Evolutionary conservation across 2,329 filamentous ascomycete species (phyloP).

Genomic region (Pseudogymnoascus sp.): DNA sequence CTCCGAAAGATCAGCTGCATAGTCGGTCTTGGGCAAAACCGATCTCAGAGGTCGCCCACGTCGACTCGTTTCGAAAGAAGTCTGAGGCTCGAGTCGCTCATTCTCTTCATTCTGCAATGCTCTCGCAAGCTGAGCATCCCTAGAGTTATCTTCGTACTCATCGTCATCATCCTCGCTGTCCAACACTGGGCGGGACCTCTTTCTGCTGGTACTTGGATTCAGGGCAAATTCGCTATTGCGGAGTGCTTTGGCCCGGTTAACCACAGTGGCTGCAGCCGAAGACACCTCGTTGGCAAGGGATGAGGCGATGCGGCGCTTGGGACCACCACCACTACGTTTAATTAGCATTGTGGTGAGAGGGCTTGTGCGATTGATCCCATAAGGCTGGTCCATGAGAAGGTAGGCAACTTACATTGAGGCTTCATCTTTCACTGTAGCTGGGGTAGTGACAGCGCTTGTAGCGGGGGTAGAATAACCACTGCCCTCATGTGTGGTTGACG

Average conservation of each 20-base stretch:
- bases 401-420: slow-evolving; percentile 21
- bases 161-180: slow-evolving; percentile 32
- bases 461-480: slow-evolving; percentile 52
- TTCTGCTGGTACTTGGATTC: slow-evolving; percentile 8
- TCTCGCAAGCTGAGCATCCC: slow-evolving; percentile 46
- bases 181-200: background rate
- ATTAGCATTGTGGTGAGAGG: background rate
- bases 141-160: slow-evolving; percentile 32
- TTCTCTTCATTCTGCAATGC: slow-evolving; percentile 50
- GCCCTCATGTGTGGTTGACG: slow-evolving; percentile 30
- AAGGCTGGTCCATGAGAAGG: background rate
- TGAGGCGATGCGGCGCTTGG: background rate
- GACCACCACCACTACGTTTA: background rate
- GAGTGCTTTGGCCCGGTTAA: slow-evolving; percentile 9
- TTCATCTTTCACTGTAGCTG: slow-evolving; percentile 30
- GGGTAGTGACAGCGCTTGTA: slow-evolving; percentile 51
- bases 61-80: background rate
- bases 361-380: background rate
- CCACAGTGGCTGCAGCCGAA: background rate
- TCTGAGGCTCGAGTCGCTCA: slow-evolving; percentile 11
- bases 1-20: slow-evolving; percentile 16
- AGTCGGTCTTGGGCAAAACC: slow-evolving; percentile 6
- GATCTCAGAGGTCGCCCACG: background rate
- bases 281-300: background rate
- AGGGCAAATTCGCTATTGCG: slow-evolving; percentile 11